Base-by-base conservation (phyloP, 129 eudicot genomes). In the Flaveria linearis region DNA sequence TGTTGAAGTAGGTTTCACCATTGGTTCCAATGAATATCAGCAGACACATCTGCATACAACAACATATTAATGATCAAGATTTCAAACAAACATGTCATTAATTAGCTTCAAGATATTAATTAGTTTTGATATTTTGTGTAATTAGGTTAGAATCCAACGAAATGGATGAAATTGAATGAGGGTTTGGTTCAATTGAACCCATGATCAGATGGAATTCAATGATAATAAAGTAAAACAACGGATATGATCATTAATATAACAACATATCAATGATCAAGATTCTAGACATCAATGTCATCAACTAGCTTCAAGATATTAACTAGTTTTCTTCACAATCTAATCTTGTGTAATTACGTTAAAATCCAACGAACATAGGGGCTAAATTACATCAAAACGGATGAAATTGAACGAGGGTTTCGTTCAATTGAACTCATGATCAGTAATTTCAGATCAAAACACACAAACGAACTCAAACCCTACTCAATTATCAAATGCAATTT, bases 1-100 rank as follows among this genome's bases (percentile, higher is more conserved):
- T 90, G 63, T 92, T 92, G 90, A 88, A 92, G 84, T 92, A 92
- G 23, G 94, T 90, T 80, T 92, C 98, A 1, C 98, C 98, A 72
- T 92, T 92, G 20, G 94, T 90, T 77, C 98, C 98, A 3, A 92
- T 65, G 64, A 92, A 92, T 80, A 92, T 90, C 41, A 92, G 92
- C 69, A 92, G 22, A 58, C 98, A 92, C 94, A 92, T 90, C 98
- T 92, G 88, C 81, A 76, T 70, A 76, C 64, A 36, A 64, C 36
- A 26, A 14, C 18, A 22, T 45, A 68, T 20, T 4, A 69, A 69
- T 5, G 13, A 5, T 14, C 10, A 7, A 36, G 41, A 36, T 36
- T 36, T 7, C 41, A 36, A 36, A 5, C 41, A 36, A 5, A 5
- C 5, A 36, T 5, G 41, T 36, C 41, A 36, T 1, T 36, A 36